phyloP scores from a whole-genome alignment of 805 yeast species.

The Barnettozyma pratensis region DNA sequence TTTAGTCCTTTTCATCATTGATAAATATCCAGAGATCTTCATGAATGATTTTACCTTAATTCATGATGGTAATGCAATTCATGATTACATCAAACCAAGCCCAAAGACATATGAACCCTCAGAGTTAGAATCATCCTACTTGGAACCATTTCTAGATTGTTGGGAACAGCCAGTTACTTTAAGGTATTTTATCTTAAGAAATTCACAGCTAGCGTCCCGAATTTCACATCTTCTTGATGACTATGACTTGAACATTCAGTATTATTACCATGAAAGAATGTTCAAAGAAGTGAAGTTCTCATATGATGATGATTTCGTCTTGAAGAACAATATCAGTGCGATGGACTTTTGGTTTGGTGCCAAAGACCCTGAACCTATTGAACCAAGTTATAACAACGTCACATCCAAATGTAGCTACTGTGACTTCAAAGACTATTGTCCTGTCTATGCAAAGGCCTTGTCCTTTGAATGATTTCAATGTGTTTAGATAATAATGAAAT shows the following conservation, averaged over 20 bases:
- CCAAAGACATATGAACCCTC: background rate
- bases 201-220: conserved; percentile 40
- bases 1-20: conserved; percentile 30
- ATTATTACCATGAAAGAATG: conserved; percentile 40
- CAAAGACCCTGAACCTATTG: conserved; percentile 42
- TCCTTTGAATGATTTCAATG: background rate
- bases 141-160: conserved; percentile 13
- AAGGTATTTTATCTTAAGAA: conserved; percentile 49
- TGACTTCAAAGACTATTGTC: conserved; percentile 41
- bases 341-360: conserved; percentile 55
- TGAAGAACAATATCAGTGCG: conserved; percentile 29
- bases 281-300: conserved; percentile 37
- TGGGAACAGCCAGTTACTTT: conserved; percentile 58
- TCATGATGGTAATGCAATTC: conserved; percentile 34
- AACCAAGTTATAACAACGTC: conserved; percentile 30
- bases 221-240: conserved; percentile 31
- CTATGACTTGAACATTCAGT: conserved; percentile 41
- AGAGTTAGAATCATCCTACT: conserved; percentile 21
- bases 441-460: conserved; percentile 22
- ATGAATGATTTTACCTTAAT: conserved; percentile 24
- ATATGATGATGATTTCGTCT: conserved; percentile 31
- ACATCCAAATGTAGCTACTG: conserved; percentile 47
- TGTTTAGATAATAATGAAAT: background rate
- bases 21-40: conserved; percentile 39
- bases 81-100: background rate